A percentile compares a stretch with the other conserved stretches of the same genome.
These are phyloP conservation scores for Chlorella sorokiniana DNA, from an alignment of 139 green algal species.

Conservation along the genomic window DNA sequence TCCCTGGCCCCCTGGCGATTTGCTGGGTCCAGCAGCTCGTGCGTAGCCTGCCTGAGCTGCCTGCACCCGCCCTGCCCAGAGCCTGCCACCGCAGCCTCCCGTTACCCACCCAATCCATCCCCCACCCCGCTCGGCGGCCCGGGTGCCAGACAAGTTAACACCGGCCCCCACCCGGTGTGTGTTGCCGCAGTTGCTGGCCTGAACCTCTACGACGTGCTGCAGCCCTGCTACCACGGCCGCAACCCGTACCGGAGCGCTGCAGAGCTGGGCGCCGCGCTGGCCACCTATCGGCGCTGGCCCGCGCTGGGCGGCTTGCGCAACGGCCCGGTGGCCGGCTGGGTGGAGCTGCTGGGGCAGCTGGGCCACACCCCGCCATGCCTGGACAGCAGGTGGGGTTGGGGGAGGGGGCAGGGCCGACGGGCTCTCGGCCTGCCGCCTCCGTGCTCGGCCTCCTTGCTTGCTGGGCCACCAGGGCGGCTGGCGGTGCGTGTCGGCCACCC, in stretches of 20 bases:
- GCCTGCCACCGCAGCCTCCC: too few relatives aligned
- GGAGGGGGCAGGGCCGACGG: not conserved
- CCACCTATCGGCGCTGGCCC: slow-evolving; percentile 47
- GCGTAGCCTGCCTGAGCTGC: too few relatives aligned
- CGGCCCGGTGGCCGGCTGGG: slow-evolving; percentile 53
- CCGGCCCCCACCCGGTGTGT: too few relatives aligned
- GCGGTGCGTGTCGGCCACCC: not conserved
- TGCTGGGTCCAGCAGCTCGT: too few relatives aligned
- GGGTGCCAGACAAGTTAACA: too few relatives aligned
- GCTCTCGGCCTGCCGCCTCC: not conserved
- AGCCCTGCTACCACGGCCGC: slow-evolving; percentile 36
- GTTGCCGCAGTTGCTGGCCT: slow-evolving; percentile 37
- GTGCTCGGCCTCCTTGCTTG: not conserved
- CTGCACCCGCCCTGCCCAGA: too few relatives aligned
- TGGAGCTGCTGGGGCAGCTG: slow-evolving; percentile 41
- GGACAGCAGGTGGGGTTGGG: slow-evolving; percentile 36
- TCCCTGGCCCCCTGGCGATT: not conserved
- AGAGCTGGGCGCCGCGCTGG: not conserved
- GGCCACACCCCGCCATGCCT: slow-evolving; percentile 61
- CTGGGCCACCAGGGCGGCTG: not conserved
- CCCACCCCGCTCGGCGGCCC: too few relatives aligned
- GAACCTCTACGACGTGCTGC: slow-evolving; percentile 71
- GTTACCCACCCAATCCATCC: too few relatives aligned
- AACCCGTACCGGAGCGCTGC: slow-evolving; percentile 24
- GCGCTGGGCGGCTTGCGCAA: slow-evolving; percentile 40